Base-by-base conservation (phyloP, 2,329 filamentous ascomycete genomes). In the Arthrobotrys entomopaga region DNA sequence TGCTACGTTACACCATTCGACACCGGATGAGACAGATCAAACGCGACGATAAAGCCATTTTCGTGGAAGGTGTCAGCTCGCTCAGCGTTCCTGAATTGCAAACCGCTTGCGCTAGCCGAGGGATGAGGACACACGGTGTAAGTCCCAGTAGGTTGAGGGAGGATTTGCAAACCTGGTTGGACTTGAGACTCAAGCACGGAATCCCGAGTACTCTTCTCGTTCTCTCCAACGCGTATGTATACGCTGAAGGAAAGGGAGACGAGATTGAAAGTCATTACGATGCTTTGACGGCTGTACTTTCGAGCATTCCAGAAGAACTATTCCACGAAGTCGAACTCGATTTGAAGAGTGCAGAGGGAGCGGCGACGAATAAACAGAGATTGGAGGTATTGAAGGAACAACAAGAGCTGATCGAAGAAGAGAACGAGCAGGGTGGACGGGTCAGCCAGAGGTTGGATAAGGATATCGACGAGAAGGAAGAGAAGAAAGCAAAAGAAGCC, bases 281-380 rank as follows among this genome's bases (percentile, higher is more conserved):
- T 78, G 93, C 95, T 0, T 87, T 99, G 56, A 92, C 93, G 74
- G 91, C 93, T 65, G 95, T 99, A 3, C 85, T 99, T 46, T 96
- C 92, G 46, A 93, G 91, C 74, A 98, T 99, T 76, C 95, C 95
- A 2, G 95, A 99, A 82, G 95, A 99, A 82, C 86, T 99, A 46
- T 99, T 96, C 91, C 95, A 99, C 85, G 95, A 99, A 85, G 97
- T 99, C 77, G 95, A 98, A 83, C 90, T 99, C 34, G 95, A 99
- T 84, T 93, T 99, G 8, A 92, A 97, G 86, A 96, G 90, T 75
- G 93, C 94, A 56, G 95, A 99, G 83, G 95, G 95, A 75, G 94
- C 93, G 10, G 95, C 95, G 22, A 99, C 95, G 77, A 99, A 99
- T 87, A 97, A 96, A 87, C 95, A 98, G 85, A 91, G 95, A 81